phyloP scores from a whole-genome alignment of 441 rosid species.

The Euphorbia schlechtendalii region DNA sequence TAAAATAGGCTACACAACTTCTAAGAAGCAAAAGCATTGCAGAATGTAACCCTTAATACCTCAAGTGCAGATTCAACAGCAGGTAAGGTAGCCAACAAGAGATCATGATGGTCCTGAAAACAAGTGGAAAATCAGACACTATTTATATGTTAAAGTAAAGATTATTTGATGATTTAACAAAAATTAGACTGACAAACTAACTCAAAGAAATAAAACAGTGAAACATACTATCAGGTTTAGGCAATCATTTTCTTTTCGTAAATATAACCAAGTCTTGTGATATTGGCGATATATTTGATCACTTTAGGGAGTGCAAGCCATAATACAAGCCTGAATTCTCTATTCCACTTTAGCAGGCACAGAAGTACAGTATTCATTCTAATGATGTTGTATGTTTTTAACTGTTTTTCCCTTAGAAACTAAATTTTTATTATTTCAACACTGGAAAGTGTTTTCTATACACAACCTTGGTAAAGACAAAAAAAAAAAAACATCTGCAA shows the following conservation, averaged over 20 bases:
- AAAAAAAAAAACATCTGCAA: background rate
- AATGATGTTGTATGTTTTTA: background rate
- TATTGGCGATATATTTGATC: background rate
- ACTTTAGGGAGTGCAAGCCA: background rate
- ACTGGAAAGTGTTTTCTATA: background rate
- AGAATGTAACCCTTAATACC: conserved; percentile 44
- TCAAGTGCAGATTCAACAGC: conserved; percentile 76
- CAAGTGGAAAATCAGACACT: conserved; percentile 20
- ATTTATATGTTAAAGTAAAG: conserved; percentile 14
- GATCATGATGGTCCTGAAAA: conserved; percentile 93
- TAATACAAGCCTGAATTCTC: background rate
- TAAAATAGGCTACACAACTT: conserved; percentile 17
- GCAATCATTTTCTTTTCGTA: background rate
- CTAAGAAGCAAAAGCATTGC: conserved; percentile 19
- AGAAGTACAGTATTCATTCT: background rate
- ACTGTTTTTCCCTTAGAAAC: background rate
- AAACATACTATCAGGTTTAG: background rate
- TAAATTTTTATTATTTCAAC: background rate
- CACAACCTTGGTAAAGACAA: background rate
- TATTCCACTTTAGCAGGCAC: background rate
- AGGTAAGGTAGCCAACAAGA: conserved; percentile 71
- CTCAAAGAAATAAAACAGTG: background rate
- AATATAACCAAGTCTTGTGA: conserved; percentile 1
- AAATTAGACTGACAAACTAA: background rate
- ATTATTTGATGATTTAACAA: conserved; percentile 10